Evolutionary conservation across 176 grass and related monocot genomes (phyloP).

Genomic region (Eremochloa ophiuroides): DNA sequence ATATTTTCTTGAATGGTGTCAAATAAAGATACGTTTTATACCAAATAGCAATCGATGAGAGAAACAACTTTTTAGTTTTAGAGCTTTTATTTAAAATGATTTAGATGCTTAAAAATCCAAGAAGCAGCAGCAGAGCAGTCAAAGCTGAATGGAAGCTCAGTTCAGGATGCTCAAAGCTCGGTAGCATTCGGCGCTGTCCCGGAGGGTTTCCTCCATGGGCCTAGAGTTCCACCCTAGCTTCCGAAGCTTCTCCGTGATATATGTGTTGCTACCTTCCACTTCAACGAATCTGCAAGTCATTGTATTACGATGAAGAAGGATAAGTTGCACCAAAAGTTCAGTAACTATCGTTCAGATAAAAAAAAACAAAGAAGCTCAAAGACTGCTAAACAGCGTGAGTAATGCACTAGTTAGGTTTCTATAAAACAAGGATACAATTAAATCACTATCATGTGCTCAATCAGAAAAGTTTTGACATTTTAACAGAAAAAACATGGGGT

Average conservation of each 20-base stretch:
- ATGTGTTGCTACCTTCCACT: background rate
- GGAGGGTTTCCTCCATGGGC: constrained; percentile 27
- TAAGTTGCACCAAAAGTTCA: background rate
- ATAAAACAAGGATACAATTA: too few relatives aligned
- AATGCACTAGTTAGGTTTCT: background rate
- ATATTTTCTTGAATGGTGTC: too few relatives aligned
- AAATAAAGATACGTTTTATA: too few relatives aligned
- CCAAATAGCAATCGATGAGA: too few relatives aligned
- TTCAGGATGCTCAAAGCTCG: constrained; percentile 9
- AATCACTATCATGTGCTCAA: background rate
- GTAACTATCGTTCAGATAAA: background rate
- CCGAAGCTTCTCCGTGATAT: constrained; percentile 26
- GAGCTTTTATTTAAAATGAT: too few relatives aligned
- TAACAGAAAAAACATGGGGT: background rate
- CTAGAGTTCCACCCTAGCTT: constrained; percentile 37
- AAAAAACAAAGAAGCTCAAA: too few relatives aligned
- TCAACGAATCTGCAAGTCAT: constrained; percentile 23
- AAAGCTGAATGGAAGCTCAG: background rate
- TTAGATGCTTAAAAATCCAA: too few relatives aligned
- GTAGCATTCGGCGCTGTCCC: constrained; percentile 34
- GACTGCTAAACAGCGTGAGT: background rate
- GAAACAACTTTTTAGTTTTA: too few relatives aligned
- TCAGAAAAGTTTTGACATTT: background rate
- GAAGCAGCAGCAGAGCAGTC: background rate
- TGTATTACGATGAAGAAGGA: background rate